Conservation (phyloP, 2,329 filamentous ascomycete species). For the Plectosphaerella cucumerina region DNA sequence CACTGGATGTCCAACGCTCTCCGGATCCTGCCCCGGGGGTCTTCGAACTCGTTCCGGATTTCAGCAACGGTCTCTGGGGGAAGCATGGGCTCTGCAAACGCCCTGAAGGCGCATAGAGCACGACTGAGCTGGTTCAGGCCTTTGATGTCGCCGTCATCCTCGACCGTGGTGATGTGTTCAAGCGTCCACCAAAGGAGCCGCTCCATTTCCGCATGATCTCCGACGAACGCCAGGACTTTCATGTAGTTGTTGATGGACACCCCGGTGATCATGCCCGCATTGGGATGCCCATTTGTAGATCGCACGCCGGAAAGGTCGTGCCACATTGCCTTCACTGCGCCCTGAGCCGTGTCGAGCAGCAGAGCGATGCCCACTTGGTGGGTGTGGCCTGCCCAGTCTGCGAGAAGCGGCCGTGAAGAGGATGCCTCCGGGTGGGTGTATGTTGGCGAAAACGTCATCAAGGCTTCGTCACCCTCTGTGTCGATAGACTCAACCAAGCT, state of each 20-base stretch:
- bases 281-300: neutral
- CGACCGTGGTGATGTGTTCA: constrained; percentile 30
- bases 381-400: neutral
- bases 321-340: neutral
- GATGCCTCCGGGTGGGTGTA: too few relatives aligned
- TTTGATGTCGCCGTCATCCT: constrained; percentile 8
- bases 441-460: too few relatives aligned
- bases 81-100: constrained; percentile 41
- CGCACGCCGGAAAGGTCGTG: neutral
- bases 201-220: constrained; percentile 55
- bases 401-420: neutral
- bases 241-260: constrained; percentile 50
- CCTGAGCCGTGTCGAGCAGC: neutral
- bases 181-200: constrained; percentile 56
- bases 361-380: neutral
- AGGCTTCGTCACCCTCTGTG: too few relatives aligned
- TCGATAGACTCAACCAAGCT: neutral
- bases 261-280: constrained; percentile 25
- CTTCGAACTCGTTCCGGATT: constrained; percentile 21
- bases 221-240: constrained; percentile 56
- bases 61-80: constrained; percentile 21
- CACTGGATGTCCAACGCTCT: constrained; percentile 25
- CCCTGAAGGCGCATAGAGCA: constrained; percentile 42
- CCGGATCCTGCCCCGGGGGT: constrained; percentile 17
- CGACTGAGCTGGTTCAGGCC: constrained; percentile 17